Base-by-base conservation (phyloP, 768 basidiomycete species). In the Boletus speciosus region DNA sequence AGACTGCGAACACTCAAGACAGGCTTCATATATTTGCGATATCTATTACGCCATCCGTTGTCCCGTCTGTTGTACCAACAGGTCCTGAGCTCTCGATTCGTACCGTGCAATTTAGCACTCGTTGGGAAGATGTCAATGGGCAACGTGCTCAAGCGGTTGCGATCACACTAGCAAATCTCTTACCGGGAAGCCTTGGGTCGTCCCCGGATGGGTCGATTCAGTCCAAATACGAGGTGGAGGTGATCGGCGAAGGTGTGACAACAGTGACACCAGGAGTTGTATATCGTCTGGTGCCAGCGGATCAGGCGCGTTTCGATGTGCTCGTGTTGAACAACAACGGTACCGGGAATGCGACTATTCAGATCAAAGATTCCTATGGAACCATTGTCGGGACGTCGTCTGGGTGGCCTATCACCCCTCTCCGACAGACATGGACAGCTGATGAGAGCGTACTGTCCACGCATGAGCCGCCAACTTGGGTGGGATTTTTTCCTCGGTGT, bases 391-490 rank as follows among this genome's bases (percentile, higher is more conserved):
- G 72, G 11, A 65, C 57, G 0, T 76, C 73, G 0, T 52, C 46
- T 16, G 74, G 71, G 15, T 81, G 76, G 74, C 58, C 66, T 2
- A 71, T 74, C 11, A 66, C 57, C 1, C 68, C 75, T 0, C 68
- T 79, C 38, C 63, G 73, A 6, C 70, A 75, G 36, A 65, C 66
- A 1, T 82, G 78, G 74, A 74, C 71, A 5, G 61, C 70, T 0
- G 73, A 76, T 32, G 61, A 67, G 39, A 64, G 55, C 34, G 67
- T 73, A 19, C 55, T 80, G 51, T 70, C 64, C 1, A 68, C 67
- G 34, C 81, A 82, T 47, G 81, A 84, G 56, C 72, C 79, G 2
- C 83, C 82, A 0, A 71, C 70, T 25, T 84, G 82, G 83, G 81
- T 81, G 47, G 25, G 73, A 62, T 8, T 36, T 8, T 54, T 44